Evolutionary conservation across 2,329 filamentous ascomycete species (phyloP).

Genomic region (Neopestalotiopsis rosae): DNA sequence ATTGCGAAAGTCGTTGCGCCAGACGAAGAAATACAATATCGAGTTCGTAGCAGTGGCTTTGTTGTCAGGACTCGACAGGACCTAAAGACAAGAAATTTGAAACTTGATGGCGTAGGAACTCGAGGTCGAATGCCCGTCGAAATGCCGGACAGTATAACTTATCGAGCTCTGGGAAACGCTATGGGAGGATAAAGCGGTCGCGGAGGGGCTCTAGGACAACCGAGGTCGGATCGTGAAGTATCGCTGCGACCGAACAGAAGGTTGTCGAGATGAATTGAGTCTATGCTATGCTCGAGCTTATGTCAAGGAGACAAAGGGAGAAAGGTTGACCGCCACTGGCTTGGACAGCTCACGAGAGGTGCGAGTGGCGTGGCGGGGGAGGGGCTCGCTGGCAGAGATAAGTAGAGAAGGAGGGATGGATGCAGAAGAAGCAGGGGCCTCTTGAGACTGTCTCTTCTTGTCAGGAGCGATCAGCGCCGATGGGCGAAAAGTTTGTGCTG

Average conservation of each 20-base stretch:
- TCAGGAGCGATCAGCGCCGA: background rate
- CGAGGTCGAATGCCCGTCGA: background rate
- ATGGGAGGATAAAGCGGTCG: background rate
- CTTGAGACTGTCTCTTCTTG: background rate
- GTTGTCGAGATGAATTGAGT: conserved; percentile 9
- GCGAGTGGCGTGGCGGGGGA: conserved; percentile 1
- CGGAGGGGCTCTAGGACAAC: background rate
- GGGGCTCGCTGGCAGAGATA: background rate
- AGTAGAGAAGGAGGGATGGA: background rate
- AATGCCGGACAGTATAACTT: conserved; percentile 2
- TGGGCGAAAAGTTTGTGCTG: background rate
- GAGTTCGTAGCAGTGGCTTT: background rate
- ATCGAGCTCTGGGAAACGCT: background rate
- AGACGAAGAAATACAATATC: background rate
- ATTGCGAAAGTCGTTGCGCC: background rate
- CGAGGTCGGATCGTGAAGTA: background rate
- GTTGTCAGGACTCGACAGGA: background rate
- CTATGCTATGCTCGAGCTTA: conserved; percentile 12
- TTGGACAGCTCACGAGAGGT: background rate
- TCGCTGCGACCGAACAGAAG: background rate
- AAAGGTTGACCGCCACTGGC: conserved; percentile 16
- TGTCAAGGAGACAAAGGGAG: conserved; percentile 8
- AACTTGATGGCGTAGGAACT: conserved; percentile 3
- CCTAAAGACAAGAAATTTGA: background rate
- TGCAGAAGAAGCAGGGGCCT: background rate